Evolutionary conservation across 768 basidiomycete species (phyloP).

Genomic region (Termitomyces sp.): DNA sequence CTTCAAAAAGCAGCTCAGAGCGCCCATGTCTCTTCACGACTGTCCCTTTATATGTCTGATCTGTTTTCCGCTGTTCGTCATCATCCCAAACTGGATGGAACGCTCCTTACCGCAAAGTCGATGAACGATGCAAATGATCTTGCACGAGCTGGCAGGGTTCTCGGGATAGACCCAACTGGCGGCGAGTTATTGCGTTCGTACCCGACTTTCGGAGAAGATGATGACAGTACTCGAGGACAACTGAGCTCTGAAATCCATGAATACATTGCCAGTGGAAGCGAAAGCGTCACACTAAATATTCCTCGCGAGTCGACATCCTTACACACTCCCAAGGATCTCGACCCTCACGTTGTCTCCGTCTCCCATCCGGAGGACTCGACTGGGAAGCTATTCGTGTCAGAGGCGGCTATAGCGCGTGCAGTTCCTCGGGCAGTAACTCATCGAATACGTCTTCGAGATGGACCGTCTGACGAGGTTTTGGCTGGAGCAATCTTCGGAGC

Average conservation of each 20-base stretch:
- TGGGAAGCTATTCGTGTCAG: constrained; percentile 53
- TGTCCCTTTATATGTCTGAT: constrained; percentile 65
- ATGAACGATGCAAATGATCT: constrained; percentile 64
- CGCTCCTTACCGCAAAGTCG: constrained; percentile 55
- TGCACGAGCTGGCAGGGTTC: constrained; percentile 57
- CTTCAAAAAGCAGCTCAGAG: constrained; percentile 25
- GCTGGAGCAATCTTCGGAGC: constrained; percentile 60
- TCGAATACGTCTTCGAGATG: constrained; percentile 63
- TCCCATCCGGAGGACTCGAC: constrained; percentile 10
- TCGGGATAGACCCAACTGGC: constrained; percentile 57
- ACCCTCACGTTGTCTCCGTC: not conserved
- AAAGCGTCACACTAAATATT: constrained; percentile 7
- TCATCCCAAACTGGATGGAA: constrained; percentile 62
- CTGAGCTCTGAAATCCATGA: constrained; percentile 3
- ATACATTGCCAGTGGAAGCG: constrained; percentile 13
- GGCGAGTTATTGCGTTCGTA: constrained; percentile 36
- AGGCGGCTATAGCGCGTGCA: constrained; percentile 70
- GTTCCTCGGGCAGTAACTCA: constrained; percentile 72
- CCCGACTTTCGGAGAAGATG: not conserved
- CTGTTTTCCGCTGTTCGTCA: constrained; percentile 72
- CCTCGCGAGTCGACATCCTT: constrained; percentile 9
- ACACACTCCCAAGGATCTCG: not conserved
- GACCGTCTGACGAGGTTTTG: constrained; percentile 65
- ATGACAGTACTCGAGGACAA: constrained; percentile 1
- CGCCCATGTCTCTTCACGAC: constrained; percentile 41